Percentiles rank a stretch among this genome's conserved stretches.
Evolutionary conservation across 129 eudicot genomes (phyloP).

Genomic region (Glebionis coronaria): DNA sequence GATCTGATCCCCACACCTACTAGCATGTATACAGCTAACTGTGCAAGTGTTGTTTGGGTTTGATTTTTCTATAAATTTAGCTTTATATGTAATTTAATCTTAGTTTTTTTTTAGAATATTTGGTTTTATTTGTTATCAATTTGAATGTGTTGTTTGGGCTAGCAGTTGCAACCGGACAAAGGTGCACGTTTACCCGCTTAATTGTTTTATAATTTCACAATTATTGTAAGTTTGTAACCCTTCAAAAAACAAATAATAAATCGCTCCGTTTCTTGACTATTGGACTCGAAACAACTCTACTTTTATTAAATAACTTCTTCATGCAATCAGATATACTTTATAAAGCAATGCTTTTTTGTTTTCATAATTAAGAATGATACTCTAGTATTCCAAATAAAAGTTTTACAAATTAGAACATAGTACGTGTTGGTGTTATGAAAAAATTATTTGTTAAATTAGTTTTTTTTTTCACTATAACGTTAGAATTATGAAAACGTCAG

Average conservation of each 20-base stretch:
- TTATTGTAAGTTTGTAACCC: background rate
- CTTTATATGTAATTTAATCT: too few species aligned
- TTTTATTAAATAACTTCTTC: constrained; percentile 17
- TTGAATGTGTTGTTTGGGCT: too few species aligned
- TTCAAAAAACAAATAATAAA: background rate
- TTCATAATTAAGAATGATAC: background rate
- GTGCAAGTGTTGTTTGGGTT: background rate
- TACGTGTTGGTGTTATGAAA: too few species aligned
- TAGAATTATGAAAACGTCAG: too few species aligned
- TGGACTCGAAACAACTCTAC: constrained; percentile 4
- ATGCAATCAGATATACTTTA: background rate
- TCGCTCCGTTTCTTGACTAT: constrained; percentile 32
- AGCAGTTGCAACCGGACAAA: background rate
- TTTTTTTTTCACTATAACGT: too few species aligned
- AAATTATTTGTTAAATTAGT: too few species aligned
- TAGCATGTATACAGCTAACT: background rate
- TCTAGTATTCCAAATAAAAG: too few species aligned
- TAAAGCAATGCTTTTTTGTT: background rate
- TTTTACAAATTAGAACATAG: too few species aligned
- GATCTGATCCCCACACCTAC: too few species aligned
- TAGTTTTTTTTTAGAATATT: too few species aligned
- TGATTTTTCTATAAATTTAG: too few species aligned
- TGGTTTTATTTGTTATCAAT: too few species aligned
- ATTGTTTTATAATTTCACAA: background rate
- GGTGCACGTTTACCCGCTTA: background rate